A percentile compares a stretch with the other conserved stretches of the same genome.
These are phyloP conservation scores for Trematosphaeria pertusa DNA, from an alignment of 2,329 filamentous ascomycete genomes.

Conservation along the genomic window DNA sequence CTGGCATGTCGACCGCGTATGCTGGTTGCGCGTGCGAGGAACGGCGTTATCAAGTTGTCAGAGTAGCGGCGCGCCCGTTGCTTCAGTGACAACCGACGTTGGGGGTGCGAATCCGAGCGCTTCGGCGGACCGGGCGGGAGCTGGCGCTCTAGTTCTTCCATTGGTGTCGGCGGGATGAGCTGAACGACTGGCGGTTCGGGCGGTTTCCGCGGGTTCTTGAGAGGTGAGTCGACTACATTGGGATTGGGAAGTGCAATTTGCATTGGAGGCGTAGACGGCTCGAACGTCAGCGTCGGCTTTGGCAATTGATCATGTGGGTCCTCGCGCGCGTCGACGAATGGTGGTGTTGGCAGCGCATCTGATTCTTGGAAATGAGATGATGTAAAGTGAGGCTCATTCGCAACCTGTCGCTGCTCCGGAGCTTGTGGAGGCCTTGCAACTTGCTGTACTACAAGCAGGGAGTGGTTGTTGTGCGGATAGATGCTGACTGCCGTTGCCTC, in stretches of 20 bases:
- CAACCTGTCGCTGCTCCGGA: constrained; percentile 23
- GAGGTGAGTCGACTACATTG: constrained; percentile 60
- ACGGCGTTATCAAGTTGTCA: constrained; percentile 51
- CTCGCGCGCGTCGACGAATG: constrained; percentile 33
- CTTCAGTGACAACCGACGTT: constrained; percentile 49
- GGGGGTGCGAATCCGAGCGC: constrained; percentile 43
- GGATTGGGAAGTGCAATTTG: constrained; percentile 31
- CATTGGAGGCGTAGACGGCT: constrained; percentile 47
- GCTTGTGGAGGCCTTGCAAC: constrained; percentile 36
- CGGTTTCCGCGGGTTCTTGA: constrained; percentile 65
- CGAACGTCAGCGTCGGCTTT: constrained; percentile 40
- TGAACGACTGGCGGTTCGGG: constrained; percentile 64
- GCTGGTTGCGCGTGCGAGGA: constrained; percentile 44
- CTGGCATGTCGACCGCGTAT: constrained; percentile 30
- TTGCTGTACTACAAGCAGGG: constrained; percentile 69
- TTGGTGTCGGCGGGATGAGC: constrained; percentile 62
- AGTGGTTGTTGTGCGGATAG: constrained; percentile 69
- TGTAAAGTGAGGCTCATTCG: constrained; percentile 20
- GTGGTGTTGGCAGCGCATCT: constrained; percentile 31
- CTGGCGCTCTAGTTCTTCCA: constrained; percentile 53
- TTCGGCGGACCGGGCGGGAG: constrained; percentile 39
- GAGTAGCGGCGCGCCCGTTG: constrained; percentile 56
- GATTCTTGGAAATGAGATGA: constrained; percentile 24
- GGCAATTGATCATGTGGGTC: constrained; percentile 10
- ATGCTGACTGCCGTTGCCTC: constrained; percentile 68